A percentile compares a stretch with the other conserved stretches of the same genome.
Evolutionary conservation across 148 eudicot genomes (phyloP).

Genomic region (Spergularia marina): DNA sequence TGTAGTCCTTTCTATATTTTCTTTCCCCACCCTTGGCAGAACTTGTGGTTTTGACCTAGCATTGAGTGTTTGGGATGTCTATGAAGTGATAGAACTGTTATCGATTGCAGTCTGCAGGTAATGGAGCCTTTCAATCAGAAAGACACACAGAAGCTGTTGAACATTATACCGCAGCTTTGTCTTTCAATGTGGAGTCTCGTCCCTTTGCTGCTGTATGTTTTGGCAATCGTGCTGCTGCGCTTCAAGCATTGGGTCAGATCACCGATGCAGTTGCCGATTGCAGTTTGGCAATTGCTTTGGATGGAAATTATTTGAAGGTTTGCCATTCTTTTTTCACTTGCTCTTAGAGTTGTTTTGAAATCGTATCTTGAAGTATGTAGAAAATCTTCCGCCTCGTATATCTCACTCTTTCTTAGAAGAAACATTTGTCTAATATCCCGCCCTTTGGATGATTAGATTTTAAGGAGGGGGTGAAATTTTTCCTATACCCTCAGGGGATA

Average conservation of each 20-base stretch:
- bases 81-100: constrained; percentile 3
- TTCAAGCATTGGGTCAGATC: constrained; percentile 68
- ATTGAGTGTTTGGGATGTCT: background rate
- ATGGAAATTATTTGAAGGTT: constrained; percentile 83
- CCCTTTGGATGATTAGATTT: no score
- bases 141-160: constrained; percentile 83
- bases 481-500: no score
- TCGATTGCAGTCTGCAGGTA: constrained; percentile 74
- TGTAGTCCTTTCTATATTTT: background rate
- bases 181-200: constrained; percentile 76
- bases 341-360: background rate
- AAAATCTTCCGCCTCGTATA: no score
- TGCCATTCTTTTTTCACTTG: background rate
- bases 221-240: constrained; percentile 95
- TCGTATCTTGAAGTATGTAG: no score
- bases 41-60: background rate
- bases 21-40: background rate
- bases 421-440: no score
- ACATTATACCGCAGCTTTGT: constrained; percentile 79
- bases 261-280: constrained; percentile 94
- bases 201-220: constrained; percentile 90
- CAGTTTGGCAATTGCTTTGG: constrained; percentile 87
- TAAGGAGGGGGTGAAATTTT: no score
- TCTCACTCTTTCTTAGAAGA: no score
- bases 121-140: constrained; percentile 80